A percentile compares a stretch with the other conserved stretches of the same genome.
These are phyloP conservation scores for Tuber calosporum DNA, from an alignment of 495 filamentous ascomycete species.

Conservation along the genomic window DNA sequence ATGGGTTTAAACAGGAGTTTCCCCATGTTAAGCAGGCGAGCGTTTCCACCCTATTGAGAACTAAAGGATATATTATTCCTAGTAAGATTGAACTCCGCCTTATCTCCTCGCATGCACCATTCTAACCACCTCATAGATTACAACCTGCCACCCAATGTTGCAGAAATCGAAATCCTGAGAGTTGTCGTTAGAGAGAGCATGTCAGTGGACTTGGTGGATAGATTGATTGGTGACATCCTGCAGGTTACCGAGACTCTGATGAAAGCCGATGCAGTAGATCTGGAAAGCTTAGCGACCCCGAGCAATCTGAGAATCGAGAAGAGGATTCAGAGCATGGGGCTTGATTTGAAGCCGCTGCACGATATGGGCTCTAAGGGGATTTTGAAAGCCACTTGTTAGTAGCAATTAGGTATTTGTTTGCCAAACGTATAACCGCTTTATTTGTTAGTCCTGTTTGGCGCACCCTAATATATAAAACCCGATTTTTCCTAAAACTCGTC, in stretches of 20 bases:
- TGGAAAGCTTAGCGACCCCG: slow-evolving; percentile 43
- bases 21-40: slow-evolving; percentile 60
- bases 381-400: slow-evolving; percentile 44
- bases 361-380: slow-evolving; percentile 22
- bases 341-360: slow-evolving; percentile 10
- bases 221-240: slow-evolving; percentile 43
- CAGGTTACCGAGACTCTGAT: slow-evolving; percentile 38
- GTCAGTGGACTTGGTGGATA: slow-evolving; percentile 61
- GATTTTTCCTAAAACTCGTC: not conserved
- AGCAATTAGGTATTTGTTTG: slow-evolving; percentile 9
- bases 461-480: not conserved
- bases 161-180: slow-evolving; percentile 60
- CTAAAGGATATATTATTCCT: slow-evolving; percentile 68
- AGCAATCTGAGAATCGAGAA: slow-evolving; percentile 41
- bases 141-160: slow-evolving; percentile 57
- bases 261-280: slow-evolving; percentile 48
- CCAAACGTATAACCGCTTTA: slow-evolving; percentile 43
- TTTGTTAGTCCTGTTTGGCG: not conserved
- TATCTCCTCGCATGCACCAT: not conserved
- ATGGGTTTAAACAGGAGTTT: slow-evolving; percentile 56
- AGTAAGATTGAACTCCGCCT: slow-evolving; percentile 43
- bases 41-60: slow-evolving; percentile 58
- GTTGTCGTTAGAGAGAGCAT: slow-evolving; percentile 64
- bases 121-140: slow-evolving; percentile 48
- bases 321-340: slow-evolving; percentile 25